Conservation (phyloP, 768 basidiomycete genomes). For the Exidia glandulosa region DNA sequence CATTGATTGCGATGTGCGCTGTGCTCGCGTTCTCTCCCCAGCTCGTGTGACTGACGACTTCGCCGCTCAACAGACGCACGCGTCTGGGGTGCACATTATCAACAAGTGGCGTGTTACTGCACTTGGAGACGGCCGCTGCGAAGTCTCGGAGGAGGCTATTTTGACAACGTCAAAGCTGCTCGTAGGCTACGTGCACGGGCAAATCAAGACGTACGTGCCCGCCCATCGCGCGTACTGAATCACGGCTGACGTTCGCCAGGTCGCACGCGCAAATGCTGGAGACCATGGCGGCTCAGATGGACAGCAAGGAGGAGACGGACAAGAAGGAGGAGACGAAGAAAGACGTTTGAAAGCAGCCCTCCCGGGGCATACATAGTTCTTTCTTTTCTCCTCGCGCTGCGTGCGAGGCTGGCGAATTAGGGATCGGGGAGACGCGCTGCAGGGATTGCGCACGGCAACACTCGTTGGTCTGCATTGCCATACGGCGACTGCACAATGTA, state of each 20-base stretch:
- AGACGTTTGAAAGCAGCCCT: too few relatives aligned
- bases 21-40: not conserved
- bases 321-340: too few relatives aligned
- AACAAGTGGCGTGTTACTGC: not conserved
- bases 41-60: not conserved
- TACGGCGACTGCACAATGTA: too few relatives aligned
- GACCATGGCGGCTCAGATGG: not conserved
- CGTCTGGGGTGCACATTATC: not conserved
- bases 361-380: too few relatives aligned
- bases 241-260: not conserved
- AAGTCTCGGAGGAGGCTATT: not conserved
- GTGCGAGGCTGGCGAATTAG: too few relatives aligned
- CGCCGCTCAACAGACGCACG: not conserved
- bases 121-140: not conserved
- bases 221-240: not conserved
- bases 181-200: not conserved
- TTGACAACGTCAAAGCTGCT: not conserved
- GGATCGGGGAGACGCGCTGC: too few relatives aligned
- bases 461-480: too few relatives aligned
- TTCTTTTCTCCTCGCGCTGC: too few relatives aligned
- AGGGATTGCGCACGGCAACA: too few relatives aligned
- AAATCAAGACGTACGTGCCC: not conserved
- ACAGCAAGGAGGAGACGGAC: not conserved
- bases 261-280: not conserved
- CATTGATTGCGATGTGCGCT: slow-evolving; percentile 1